Evolutionary conservation across 768 basidiomycete species (phyloP).

Genomic region (Pulveroboletus sp.): DNA sequence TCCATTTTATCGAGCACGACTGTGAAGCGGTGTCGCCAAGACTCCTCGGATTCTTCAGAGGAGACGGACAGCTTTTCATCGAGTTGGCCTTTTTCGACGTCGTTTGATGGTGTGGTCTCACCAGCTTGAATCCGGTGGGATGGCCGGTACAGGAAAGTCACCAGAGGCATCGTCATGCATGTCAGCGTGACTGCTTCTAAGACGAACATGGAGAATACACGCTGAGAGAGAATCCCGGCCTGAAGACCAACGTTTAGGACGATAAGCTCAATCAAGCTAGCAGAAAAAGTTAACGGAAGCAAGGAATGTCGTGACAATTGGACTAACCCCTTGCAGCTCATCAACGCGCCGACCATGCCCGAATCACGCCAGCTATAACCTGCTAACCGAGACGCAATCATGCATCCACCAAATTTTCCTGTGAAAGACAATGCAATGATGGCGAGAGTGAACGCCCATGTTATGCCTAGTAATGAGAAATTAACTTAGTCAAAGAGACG

Average conservation of each 20-base stretch:
- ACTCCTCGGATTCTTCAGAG: conserved; percentile 17
- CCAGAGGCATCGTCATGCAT: conserved; percentile 81
- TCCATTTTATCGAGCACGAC: conserved; percentile 90
- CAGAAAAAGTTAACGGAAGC: conserved; percentile 1
- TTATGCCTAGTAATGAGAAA: conserved; percentile 46
- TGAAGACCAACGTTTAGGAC: conserved; percentile 91
- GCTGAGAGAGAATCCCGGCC: conserved; percentile 70
- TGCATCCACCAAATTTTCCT: conserved; percentile 90
- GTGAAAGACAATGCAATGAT: conserved; percentile 78
- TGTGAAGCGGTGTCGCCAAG: conserved; percentile 63
- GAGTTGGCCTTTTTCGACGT: conserved; percentile 31
- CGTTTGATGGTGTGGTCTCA: conserved; percentile 13
- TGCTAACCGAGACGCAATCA: conserved; percentile 59
- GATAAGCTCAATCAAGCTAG: conserved; percentile 85
- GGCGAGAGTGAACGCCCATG: conserved; percentile 86
- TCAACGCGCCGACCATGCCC: conserved; percentile 82
- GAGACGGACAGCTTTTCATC: conserved; percentile 7
- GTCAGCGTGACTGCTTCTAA: conserved; percentile 80
- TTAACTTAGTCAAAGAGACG: not conserved
- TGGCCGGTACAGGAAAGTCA: conserved; percentile 64
- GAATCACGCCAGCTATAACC: conserved; percentile 82
- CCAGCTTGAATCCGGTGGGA: conserved; percentile 50
- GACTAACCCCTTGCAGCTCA: conserved; percentile 90
- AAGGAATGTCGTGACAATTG: not conserved
- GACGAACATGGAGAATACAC: conserved; percentile 95